These are phyloP conservation scores for Penicillium concentricum DNA, from an alignment of 2,329 filamentous ascomycete species.

Conservation along the genomic window DNA sequence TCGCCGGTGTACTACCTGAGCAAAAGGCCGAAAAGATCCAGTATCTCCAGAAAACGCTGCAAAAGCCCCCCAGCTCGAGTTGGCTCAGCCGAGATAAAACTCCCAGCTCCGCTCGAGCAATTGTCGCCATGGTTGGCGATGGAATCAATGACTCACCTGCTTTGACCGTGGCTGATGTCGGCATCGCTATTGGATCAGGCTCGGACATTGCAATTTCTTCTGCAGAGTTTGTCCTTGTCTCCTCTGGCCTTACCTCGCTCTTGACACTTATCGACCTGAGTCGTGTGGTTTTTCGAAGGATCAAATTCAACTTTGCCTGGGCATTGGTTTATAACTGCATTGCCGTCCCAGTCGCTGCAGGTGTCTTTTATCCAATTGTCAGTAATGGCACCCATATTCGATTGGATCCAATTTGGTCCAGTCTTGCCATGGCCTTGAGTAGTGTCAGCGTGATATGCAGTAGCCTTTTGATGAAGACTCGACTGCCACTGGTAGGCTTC, in stretches of 20 bases:
- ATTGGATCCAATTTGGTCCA: not conserved
- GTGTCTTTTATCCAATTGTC: constrained; percentile 65
- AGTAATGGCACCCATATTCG: too few relatives aligned
- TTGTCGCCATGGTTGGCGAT: too few relatives aligned
- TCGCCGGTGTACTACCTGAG: constrained; percentile 7
- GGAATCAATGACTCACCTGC: constrained; percentile 83
- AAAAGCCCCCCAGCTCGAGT: too few relatives aligned
- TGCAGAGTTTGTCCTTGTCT: constrained; percentile 75
- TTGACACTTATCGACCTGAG: constrained; percentile 70
- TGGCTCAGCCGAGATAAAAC: too few relatives aligned
- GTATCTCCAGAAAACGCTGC: constrained; percentile 61
- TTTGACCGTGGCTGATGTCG: constrained; percentile 71
- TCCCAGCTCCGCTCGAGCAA: too few relatives aligned
- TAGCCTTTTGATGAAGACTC: too few relatives aligned
- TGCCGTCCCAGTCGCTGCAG: constrained; percentile 74
- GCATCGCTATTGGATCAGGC: constrained; percentile 73
- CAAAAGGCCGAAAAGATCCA: constrained; percentile 13
- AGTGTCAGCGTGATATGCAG: not conserved
- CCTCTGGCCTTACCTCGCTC: constrained; percentile 66
- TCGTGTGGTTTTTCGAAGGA: constrained; percentile 66
- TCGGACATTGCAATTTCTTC: constrained; percentile 76
- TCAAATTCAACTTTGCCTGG: constrained; percentile 81
- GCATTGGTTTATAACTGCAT: constrained; percentile 74
- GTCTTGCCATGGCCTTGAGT: not conserved
- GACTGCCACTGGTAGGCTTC: too few relatives aligned